Evolutionary conservation across 208 protist genomes (phyloP), one percentile per base, ranked within the genome.

Genomic region (Balamuthia mandrillaris): DNA sequence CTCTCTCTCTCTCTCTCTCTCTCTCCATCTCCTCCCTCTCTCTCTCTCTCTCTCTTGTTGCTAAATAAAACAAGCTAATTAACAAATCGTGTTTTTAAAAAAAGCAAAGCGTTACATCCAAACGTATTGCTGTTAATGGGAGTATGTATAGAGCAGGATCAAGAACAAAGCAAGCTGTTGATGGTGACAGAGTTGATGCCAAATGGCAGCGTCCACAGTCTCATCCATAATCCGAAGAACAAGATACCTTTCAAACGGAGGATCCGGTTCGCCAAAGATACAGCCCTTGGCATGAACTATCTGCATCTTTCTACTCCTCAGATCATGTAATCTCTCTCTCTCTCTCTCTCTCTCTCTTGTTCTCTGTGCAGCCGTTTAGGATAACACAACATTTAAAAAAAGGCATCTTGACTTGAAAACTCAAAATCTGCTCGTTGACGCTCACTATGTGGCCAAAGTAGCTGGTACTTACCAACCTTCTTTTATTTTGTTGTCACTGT

Each of bases 151-250:
- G 77, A 83, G 18, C 18, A 39, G 54, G 37, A 16, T 35, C 61
- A 31, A 79, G 66, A 24, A 56, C 54, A 56, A 24, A 56, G n/a
- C 2, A 68, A 83, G 77, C 37, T 83, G 35, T 49, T 83, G 42
- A 83, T 83, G 77, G 77, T 83, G 29, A 83, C 77, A 29, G 54
- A 83, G 58, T 44, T 83, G 37, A 83, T 83, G 77, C 54, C 70
- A 5, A 42, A 49, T 37, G 70, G 70, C 12, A 60, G 47, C 47
- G 70, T 79, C 16, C 58, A 60, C 31, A 49, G 58, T 58, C 70
- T 79, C 10, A 42, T 79, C 12, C 70, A 79, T 49, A 79, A 79
- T 75, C n/a, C 21, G 29, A 68, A 79, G 41, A 58, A 33, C 47
- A 42, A 68, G 21, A 56, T 56, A 27, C 35, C 81, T 24, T 86